Conservation (phyloP, 2,329 filamentous ascomycete genomes). For the Aspergillus clavatus region DNA sequence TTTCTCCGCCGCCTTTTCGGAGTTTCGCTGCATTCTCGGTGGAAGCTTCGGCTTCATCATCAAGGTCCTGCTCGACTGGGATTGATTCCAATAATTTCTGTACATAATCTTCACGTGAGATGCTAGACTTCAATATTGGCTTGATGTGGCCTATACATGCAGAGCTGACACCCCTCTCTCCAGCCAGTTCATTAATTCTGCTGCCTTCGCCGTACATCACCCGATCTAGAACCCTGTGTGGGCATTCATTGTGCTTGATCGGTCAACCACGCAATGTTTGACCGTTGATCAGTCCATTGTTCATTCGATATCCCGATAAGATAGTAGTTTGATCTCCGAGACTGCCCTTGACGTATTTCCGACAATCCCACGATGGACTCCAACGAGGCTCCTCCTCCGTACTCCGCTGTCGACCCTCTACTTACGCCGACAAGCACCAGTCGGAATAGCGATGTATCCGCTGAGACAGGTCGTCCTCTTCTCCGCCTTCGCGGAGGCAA, state of each 20-base stretch:
- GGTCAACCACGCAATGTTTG: constrained; percentile 14
- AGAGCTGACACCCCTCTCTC: constrained; percentile 1
- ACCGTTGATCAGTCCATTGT: constrained; percentile 7
- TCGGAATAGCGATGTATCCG: constrained; percentile 14
- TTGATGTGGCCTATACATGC: constrained; percentile 1
- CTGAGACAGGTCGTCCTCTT: constrained; percentile 9
- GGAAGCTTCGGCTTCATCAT: constrained; percentile 1
- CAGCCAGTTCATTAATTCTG: constrained; percentile 22
- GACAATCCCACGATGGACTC: constrained; percentile 26
- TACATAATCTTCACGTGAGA: neutral
- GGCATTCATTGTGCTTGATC: constrained; percentile 3
- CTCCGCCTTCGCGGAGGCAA: constrained; percentile 20
- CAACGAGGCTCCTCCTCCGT: constrained; percentile 40
- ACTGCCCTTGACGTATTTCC: neutral
- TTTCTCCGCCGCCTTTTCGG: constrained; percentile 5
- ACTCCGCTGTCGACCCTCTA: constrained; percentile 39
- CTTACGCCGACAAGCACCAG: constrained; percentile 16
- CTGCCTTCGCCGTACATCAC: constrained; percentile 23
- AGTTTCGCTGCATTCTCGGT: neutral
- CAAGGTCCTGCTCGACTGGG: neutral
- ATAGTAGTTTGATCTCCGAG: neutral
- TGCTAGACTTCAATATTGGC: neutral
- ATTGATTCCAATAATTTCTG: neutral
- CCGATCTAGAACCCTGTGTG: neutral
- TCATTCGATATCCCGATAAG: neutral